These are phyloP conservation scores for Cenchrus americanus DNA, from an alignment of 176 grass and related monocot species.

Conservation along the genomic window DNA sequence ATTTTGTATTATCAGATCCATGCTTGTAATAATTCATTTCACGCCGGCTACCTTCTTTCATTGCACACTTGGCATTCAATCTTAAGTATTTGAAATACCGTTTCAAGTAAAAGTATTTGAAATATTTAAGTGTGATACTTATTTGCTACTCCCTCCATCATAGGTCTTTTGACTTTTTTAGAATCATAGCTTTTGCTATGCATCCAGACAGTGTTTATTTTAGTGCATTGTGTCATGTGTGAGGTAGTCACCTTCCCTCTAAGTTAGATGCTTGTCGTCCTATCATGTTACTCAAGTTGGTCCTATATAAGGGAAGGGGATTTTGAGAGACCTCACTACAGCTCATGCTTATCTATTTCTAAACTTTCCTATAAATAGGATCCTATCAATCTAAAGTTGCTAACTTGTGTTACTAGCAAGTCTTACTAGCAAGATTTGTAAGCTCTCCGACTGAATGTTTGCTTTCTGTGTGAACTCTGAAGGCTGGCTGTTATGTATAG, in stretches of 20 bases:
- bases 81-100: not conserved
- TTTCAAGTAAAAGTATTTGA: not conserved
- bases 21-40: not conserved
- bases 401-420: not conserved
- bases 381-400: not conserved
- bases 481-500: not conserved
- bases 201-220: too few species aligned
- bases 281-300: slow-evolving; percentile 25
- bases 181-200: too few species aligned
- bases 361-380: slow-evolving; percentile 14
- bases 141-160: too few species aligned
- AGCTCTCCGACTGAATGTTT: slow-evolving; percentile 3
- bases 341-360: too few species aligned
- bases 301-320: not conserved
- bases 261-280: not conserved
- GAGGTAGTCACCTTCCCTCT: not conserved
- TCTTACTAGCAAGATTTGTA: slow-evolving; percentile 23
- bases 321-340: not conserved
- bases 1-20: slow-evolving; percentile 1
- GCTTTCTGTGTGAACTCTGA: slow-evolving; percentile 13
- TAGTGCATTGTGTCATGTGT: not conserved
- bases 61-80: not conserved
- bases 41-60: not conserved
- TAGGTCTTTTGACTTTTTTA: too few species aligned
- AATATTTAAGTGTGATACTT: not conserved